Percentiles rank a stretch among this genome's conserved stretches.
Conservation (phyloP, 805 yeast genomes). For the Cyberlindnera xylosilytica region DNA sequence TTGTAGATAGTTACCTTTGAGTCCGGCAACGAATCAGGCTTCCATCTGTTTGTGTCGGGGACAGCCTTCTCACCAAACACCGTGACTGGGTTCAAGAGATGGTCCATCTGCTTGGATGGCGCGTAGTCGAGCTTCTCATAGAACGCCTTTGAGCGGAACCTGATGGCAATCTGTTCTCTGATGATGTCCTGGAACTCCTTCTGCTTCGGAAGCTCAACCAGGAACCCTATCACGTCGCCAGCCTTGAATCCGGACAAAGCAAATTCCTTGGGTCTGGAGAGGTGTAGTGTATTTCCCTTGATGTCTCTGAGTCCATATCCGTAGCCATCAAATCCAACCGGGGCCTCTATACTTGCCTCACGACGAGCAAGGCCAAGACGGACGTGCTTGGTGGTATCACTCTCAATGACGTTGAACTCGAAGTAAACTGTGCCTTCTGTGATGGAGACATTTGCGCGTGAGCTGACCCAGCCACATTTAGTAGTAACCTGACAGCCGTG, state of each 20-base stretch:
- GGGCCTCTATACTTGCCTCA: constrained; percentile 89
- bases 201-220: constrained; percentile 63
- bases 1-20: constrained; percentile 69
- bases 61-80: constrained; percentile 68
- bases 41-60: constrained; percentile 44
- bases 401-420: constrained; percentile 59
- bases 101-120: constrained; percentile 67
- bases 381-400: constrained; percentile 50
- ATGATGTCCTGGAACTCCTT: constrained; percentile 45
- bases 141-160: constrained; percentile 70
- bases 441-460: constrained; percentile 69
- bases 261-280: constrained; percentile 61
- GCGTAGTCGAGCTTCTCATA: constrained; percentile 85
- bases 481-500: constrained; percentile 48
- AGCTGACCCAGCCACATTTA: constrained; percentile 74
- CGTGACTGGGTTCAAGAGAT: constrained; percentile 66
- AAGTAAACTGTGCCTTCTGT: constrained; percentile 79
- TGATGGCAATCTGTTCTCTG: constrained; percentile 85
- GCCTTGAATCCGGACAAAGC: constrained; percentile 52
- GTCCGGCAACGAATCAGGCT: constrained; percentile 46
- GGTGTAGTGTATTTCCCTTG: constrained; percentile 70
- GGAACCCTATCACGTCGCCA: constrained; percentile 83
- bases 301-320: constrained; percentile 88
- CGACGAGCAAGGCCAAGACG: constrained; percentile 80
- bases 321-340: constrained; percentile 93